Base-by-base conservation (phyloP, 2,329 filamentous ascomycete genomes). In the Mycocentrospora acerina region DNA sequence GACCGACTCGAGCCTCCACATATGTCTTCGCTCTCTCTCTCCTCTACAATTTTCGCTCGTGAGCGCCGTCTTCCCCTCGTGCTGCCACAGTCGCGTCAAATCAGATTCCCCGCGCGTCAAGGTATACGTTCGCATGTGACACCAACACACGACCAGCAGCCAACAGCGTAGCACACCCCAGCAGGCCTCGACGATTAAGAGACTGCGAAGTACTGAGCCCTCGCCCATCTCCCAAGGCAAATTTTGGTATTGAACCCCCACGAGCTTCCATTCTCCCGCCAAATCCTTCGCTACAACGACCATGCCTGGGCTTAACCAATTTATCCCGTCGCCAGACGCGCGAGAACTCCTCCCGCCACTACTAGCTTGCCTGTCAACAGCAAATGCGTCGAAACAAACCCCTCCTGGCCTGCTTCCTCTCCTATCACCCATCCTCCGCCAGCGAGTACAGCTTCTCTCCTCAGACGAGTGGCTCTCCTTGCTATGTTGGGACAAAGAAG, bases 391-490 rank as follows among this genome's bases (percentile, higher is more conserved):
- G 24, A 73, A 75, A 37, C 72, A 72, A 44, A 79, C 81, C 24
- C 81, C 81, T 4, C 80, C 81, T 33, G 78, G 76, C 18, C 68
- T 85, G 9, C 71, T 83, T 2, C 77, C 79, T 24, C 72, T 83
- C 2, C 71, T 85, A 13, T 80, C 81, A 8, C 81, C 81, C 7
- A 80, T 83, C 29, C 73, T 85, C 3, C 78, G 80, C 42, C 81
- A 85, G 62, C 71, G 80, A 34, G 70, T 84, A 3, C 74, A 79
- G 51, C 73, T 88, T 36, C 73, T 91, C 41, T 79, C 83, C 2
- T 70, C 76, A n/a, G 59, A 68, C 40, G 80, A 84, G 35, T 91
- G 88, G 86, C 77, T 91, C 12, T 76, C 80, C 1, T 73, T 90
- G 22, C 74, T 91, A 16, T 85, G 81, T 59, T 90, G 88, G 72